Evolutionary conservation across 306 rosid genomes (phyloP), one percentile per base, ranked within the genome.

Genomic region (Medicago lupulina): DNA sequence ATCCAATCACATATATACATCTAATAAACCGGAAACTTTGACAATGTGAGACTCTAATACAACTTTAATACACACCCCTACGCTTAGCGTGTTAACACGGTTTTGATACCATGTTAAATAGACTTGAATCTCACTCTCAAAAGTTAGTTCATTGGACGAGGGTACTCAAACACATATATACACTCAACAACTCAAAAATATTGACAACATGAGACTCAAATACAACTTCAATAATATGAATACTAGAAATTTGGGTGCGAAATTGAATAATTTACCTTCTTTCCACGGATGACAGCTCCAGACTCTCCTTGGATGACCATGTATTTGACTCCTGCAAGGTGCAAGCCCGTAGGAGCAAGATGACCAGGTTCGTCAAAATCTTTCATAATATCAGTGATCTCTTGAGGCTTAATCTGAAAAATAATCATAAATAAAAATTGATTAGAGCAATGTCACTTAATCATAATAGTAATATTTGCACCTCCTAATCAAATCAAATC

Each of bases 231-330:
- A 34, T 34, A 34, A 34, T 34, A 16, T 51, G 58, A 7, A 51
- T 2, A 51, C 1, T 19, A 19, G 62, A 13, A 25, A 59, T 12
- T 25, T 18, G 10, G 18, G 50, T 18, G 8, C 0, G 12, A 66
- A 43, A 40, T 41, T 18, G 71, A 77, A 69, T 7, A 0, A 11
- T 36, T 0, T 67, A 93, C 98, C 96, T 94, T 94, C 79, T 94
- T 94, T 7, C 96, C 97, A 7, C 98, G 98, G 63, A 94, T 94
- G 74, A 94, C 97, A 64, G 96, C 97, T 51, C 98, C 97, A 2
- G 96, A 19, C 85, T 94, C 98, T 69, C 98, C 98, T 63, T 92
- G 97, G 51, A 94, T 94, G 13, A 94, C 98, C 98, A 94, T 94
- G 78, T 94, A 94, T 78, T 94, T 94, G 17, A 81, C 25, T 58